A percentile compares a stretch with the other conserved stretches of the same genome.
These are phyloP conservation scores for Cordyceps cateniannulata DNA, from an alignment of 2,329 filamentous ascomycete genomes.

Conservation along the genomic window DNA sequence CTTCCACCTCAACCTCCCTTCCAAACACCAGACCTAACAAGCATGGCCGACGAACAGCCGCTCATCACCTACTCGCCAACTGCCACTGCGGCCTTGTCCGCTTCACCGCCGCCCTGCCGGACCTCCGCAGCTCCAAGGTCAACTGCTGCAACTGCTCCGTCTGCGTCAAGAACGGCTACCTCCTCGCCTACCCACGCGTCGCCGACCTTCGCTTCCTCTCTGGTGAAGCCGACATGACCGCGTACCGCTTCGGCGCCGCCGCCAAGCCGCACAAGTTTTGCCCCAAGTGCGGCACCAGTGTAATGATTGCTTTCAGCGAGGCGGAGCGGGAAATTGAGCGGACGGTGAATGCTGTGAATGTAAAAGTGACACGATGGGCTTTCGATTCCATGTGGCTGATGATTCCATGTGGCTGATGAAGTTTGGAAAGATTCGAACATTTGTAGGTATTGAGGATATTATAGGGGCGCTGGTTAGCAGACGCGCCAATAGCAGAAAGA, in stretches of 20 bases:
- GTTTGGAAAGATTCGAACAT: neutral
- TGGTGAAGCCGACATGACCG: neutral
- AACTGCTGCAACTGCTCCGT: slow-evolving; percentile 8
- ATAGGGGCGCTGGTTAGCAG: neutral
- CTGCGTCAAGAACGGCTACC: slow-evolving; percentile 9
- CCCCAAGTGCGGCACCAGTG: slow-evolving; percentile 4
- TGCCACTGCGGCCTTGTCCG: slow-evolving; percentile 6
- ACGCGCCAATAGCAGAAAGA: neutral
- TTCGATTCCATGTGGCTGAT: neutral
- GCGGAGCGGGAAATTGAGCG: neutral
- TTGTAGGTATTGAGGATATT: slow-evolving; percentile 2
- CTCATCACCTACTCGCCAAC: neutral
- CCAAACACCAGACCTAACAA: no score
- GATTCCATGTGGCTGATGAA: neutral
- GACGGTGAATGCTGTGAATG: neutral
- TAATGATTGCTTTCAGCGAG: slow-evolving; percentile 4
- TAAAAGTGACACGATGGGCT: neutral
- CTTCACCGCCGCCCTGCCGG: neutral
- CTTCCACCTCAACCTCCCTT: no score
- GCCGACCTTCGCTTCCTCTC: neutral
- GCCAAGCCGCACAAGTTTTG: slow-evolving; percentile 6
- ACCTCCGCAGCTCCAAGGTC: neutral
- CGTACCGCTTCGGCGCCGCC: neutral
- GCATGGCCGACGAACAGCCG: neutral
- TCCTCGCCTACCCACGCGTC: neutral